Conservation (phyloP, 805 yeast species). For the Scheffersomyces amazonensis region DNA sequence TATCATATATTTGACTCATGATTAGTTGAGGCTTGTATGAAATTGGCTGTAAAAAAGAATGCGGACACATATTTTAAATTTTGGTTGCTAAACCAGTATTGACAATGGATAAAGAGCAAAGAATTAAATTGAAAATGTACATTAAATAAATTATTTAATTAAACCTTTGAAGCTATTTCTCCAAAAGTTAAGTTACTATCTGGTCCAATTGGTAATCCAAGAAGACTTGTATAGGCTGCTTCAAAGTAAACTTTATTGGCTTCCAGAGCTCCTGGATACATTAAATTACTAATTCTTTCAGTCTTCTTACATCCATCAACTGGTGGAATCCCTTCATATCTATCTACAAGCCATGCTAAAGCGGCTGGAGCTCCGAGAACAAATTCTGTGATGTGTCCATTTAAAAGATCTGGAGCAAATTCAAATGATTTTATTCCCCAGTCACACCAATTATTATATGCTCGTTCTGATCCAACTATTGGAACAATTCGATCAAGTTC, state of each 20-base stretch:
- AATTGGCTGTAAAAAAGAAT: not conserved
- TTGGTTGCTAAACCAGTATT: too few species aligned
- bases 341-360: slow-evolving; percentile 14
- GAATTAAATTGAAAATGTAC: too few species aligned
- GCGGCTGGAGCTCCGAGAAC: slow-evolving; percentile 19
- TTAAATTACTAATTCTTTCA: slow-evolving; percentile 48
- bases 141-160: too few species aligned
- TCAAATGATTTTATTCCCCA: slow-evolving; percentile 25
- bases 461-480: slow-evolving; percentile 14
- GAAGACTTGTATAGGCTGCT: not conserved
- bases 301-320: slow-evolving; percentile 47
- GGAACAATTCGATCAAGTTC: slow-evolving; percentile 17
- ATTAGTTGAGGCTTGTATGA: not conserved
- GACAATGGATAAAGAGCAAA: too few species aligned
- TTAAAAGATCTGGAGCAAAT: slow-evolving; percentile 18
- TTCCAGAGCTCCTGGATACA: slow-evolving; percentile 29
- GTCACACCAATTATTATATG: slow-evolving; percentile 26
- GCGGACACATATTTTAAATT: too few species aligned
- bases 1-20: too few species aligned
- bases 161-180: too few species aligned
- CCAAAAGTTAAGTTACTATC: too few species aligned
- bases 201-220: not conserved
- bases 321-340: slow-evolving; percentile 38
- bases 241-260: not conserved
- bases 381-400: slow-evolving; percentile 24